Percentiles rank a stretch among this genome's conserved stretches.
phyloP scores from a whole-genome alignment of 148 eudicot genomes.

The Diospyros kaki region DNA sequence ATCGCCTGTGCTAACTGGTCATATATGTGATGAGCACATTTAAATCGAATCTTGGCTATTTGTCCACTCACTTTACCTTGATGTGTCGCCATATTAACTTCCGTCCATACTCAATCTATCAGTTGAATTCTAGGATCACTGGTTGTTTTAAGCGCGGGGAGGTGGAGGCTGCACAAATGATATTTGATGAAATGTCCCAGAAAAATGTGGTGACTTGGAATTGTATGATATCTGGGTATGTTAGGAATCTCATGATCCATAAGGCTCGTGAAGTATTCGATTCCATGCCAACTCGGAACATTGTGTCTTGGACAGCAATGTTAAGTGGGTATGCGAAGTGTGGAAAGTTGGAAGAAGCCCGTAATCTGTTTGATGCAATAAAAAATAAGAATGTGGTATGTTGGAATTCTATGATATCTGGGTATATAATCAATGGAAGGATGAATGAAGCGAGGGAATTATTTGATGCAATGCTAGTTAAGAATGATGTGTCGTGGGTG shows the following conservation, averaged over 20 bases:
- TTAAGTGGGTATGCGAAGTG: conserved; percentile 51
- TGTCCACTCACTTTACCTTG: background rate
- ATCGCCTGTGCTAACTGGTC: background rate
- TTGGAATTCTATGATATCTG: conserved; percentile 65
- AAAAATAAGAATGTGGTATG: conserved; percentile 42
- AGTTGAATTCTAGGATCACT: conserved; percentile 40
- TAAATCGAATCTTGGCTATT: background rate
- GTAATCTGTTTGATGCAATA: conserved; percentile 44
- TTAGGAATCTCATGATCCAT: conserved; percentile 36
- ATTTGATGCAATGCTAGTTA: conserved; percentile 31
- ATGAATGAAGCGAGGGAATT: conserved; percentile 37
- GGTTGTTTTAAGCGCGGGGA: conserved; percentile 38
- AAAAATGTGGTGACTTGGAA: conserved; percentile 68
- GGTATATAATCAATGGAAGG: conserved; percentile 41
- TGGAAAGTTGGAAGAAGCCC: conserved; percentile 45
- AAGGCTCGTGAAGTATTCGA: conserved; percentile 52
- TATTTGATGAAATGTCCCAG: conserved; percentile 69
- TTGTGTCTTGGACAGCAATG: conserved; percentile 49
- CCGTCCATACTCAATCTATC: conserved; percentile 17
- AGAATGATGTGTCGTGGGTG: conserved; percentile 30
- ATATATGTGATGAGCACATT: background rate
- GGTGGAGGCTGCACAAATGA: conserved; percentile 31
- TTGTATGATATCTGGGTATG: conserved; percentile 71
- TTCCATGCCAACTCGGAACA: conserved; percentile 39
- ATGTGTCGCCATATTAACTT: conserved; percentile 16